Conservation (phyloP, 352 stramenopile species). For the Phytopythium delawarense region DNA sequence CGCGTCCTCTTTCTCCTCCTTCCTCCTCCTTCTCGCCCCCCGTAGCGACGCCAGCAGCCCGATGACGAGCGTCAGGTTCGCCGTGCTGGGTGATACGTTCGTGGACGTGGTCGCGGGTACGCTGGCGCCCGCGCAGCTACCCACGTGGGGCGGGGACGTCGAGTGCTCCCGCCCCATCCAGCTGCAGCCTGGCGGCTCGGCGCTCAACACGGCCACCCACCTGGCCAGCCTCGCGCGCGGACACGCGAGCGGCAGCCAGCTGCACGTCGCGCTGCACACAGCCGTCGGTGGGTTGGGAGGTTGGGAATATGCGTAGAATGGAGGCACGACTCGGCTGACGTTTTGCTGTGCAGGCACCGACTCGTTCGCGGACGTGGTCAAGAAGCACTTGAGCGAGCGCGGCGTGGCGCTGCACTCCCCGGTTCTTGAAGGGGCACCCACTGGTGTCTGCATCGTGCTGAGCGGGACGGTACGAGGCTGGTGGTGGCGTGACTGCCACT, state of each 20-base stretch:
- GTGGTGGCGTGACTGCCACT: no score
- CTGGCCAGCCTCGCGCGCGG: constrained; percentile 45
- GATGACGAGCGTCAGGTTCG: constrained; percentile 29
- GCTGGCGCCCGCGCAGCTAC: constrained; percentile 53
- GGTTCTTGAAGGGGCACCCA: constrained; percentile 31
- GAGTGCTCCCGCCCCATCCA: constrained; percentile 65
- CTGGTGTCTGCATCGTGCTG: constrained; percentile 77
- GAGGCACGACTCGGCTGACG: no score
- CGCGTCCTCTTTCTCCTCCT: no score
- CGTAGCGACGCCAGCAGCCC: no score
- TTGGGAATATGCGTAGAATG: no score
- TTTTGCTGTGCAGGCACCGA: constrained; percentile 27
- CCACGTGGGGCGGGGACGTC: constrained; percentile 74
- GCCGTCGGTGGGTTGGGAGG: constrained; percentile 31
- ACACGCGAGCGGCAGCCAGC: constrained; percentile 19
- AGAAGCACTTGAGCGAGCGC: constrained; percentile 35
- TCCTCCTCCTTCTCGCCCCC: no score
- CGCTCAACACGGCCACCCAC: constrained; percentile 82
- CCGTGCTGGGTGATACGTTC: constrained; percentile 65
- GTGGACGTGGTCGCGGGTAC: constrained; percentile 80
- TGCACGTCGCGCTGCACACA: constrained; percentile 53
- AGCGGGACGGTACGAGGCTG: constrained; percentile 39
- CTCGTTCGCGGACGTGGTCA: constrained; percentile 38
- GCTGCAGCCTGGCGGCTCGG: constrained; percentile 75
- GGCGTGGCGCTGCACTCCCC: constrained; percentile 43